These are phyloP conservation scores for Arthonia radiata DNA, from an alignment of 495 filamentous ascomycete species.

Conservation along the genomic window DNA sequence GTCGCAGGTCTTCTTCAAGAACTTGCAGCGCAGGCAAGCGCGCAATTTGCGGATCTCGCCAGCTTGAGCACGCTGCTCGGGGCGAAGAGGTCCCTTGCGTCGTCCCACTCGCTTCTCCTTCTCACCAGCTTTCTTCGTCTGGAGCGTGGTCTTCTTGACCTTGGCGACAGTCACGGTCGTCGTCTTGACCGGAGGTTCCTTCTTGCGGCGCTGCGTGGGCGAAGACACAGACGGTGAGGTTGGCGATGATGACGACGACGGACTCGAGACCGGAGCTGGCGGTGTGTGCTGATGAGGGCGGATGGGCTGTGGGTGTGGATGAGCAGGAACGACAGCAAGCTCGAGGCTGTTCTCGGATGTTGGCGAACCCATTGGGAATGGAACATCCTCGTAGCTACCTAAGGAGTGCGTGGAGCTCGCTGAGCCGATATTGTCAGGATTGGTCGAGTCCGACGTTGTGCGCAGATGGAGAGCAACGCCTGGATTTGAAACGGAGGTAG, in stretches of 20 bases:
- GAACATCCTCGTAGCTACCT: slow-evolving; percentile 61
- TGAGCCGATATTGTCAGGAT: slow-evolving; percentile 32
- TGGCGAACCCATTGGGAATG: slow-evolving; percentile 44
- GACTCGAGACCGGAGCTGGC: too few species aligned
- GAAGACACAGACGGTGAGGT: too few species aligned
- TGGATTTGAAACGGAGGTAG: slow-evolving; percentile 60
- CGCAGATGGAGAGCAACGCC: slow-evolving; percentile 63
- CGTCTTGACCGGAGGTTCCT: slow-evolving; percentile 24
- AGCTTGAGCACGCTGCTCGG: slow-evolving; percentile 85
- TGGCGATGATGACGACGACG: too few species aligned
- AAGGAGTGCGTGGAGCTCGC: slow-evolving; percentile 30
- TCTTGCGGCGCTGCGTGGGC: too few species aligned
- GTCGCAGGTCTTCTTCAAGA: slow-evolving; percentile 93
- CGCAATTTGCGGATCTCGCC: slow-evolving; percentile 80
- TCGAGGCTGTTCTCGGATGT: slow-evolving; percentile 39
- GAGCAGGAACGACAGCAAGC: too few species aligned
- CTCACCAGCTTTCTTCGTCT: slow-evolving; percentile 47
- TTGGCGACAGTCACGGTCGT: slow-evolving; percentile 14
- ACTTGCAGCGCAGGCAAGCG: slow-evolving; percentile 87
- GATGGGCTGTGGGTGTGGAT: too few species aligned
- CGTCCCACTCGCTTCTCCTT: slow-evolving; percentile 77
- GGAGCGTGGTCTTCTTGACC: slow-evolving; percentile 21
- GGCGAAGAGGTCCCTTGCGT: slow-evolving; percentile 61
- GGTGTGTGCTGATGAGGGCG: too few species aligned
- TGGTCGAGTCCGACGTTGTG: slow-evolving; percentile 63